A percentile compares a stretch with the other conserved stretches of the same genome.
These are phyloP conservation scores for Daucus carota DNA, from an alignment of 129 eudicot species.

Conservation along the genomic window DNA sequence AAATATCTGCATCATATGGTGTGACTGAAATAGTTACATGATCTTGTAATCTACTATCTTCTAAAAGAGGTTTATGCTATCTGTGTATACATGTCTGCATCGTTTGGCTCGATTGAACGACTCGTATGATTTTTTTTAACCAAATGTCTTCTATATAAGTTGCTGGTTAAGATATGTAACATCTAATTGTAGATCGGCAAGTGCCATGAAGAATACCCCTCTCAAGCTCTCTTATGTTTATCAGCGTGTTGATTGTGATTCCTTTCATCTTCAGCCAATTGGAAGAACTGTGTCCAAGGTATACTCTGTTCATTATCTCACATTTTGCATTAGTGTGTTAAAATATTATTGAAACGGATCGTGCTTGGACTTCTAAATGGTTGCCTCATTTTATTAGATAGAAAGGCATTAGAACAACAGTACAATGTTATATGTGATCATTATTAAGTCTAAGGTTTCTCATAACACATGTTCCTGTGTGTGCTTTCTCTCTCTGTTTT, in stretches of 20 bases:
- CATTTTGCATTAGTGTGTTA: background rate
- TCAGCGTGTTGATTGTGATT: constrained; percentile 90
- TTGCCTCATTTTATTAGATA: background rate
- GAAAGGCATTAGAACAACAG: background rate
- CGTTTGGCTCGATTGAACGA: background rate
- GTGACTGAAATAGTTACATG: background rate
- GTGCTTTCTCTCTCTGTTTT: too few species aligned
- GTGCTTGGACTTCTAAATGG: background rate
- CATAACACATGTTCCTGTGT: background rate
- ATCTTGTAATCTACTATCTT: background rate
- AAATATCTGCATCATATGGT: background rate
- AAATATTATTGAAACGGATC: background rate
- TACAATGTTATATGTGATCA: background rate
- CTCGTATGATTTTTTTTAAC: background rate
- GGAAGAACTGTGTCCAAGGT: constrained; percentile 90
- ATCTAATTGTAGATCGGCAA: constrained; percentile 66
- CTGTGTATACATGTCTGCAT: constrained; percentile 37
- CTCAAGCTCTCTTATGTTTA: constrained; percentile 85
- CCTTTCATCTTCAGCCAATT: constrained; percentile 90
- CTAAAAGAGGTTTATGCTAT: constrained; percentile 20
- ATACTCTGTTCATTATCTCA: background rate
- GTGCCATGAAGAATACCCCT: constrained; percentile 96
- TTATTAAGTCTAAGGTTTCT: background rate
- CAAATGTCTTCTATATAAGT: background rate
- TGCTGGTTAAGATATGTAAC: constrained; percentile 5